phyloP scores from a whole-genome alignment of 2,329 filamentous ascomycete genomes.

The Aphanoascus verrucosus region DNA sequence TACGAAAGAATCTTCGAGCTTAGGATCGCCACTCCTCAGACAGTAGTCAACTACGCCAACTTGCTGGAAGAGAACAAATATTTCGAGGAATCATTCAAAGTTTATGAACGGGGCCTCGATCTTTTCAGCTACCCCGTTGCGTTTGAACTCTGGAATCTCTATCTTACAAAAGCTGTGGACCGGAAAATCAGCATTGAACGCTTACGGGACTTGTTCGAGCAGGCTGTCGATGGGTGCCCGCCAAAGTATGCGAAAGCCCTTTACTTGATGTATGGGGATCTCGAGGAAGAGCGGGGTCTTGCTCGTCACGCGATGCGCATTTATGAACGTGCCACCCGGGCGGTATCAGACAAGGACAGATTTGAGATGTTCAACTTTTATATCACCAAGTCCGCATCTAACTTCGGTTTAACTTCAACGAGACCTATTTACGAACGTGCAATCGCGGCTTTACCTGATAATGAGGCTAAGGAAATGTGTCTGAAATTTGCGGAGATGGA shows the following conservation, averaged over 20 bases:
- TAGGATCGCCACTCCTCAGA: conserved; percentile 93
- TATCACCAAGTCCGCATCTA: conserved; percentile 95
- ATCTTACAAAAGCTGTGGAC: conserved; percentile 93
- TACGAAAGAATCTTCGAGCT: conserved; percentile 98
- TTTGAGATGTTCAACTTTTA: conserved; percentile 99
- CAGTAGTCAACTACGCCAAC: conserved; percentile 96
- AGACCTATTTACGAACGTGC: conserved; percentile 92
- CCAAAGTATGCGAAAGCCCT: conserved; percentile 92
- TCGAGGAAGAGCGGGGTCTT: conserved; percentile 90
- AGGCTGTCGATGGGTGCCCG: conserved; percentile 88
- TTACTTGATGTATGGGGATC: conserved; percentile 95
- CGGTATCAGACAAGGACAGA: conserved; percentile 86
- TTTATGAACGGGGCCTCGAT: conserved; percentile 90
- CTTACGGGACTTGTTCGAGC: conserved; percentile 88
- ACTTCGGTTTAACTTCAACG: conserved; percentile 92
- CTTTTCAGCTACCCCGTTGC: conserved; percentile 98
- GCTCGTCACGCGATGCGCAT: conserved; percentile 97
- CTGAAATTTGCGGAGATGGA: conserved; percentile 98
- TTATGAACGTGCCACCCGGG: conserved; percentile 90
- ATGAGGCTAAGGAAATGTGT: conserved; percentile 93
- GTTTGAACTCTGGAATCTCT: conserved; percentile 97
- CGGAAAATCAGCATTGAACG: conserved; percentile 92
- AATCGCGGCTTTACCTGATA: conserved; percentile 84
- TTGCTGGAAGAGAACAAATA: conserved; percentile 89
- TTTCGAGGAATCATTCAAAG: conserved; percentile 94